Base-by-base conservation (phyloP, 2,329 filamentous ascomycete genomes). In the Paracorniculantispora psalliotae region DNA sequence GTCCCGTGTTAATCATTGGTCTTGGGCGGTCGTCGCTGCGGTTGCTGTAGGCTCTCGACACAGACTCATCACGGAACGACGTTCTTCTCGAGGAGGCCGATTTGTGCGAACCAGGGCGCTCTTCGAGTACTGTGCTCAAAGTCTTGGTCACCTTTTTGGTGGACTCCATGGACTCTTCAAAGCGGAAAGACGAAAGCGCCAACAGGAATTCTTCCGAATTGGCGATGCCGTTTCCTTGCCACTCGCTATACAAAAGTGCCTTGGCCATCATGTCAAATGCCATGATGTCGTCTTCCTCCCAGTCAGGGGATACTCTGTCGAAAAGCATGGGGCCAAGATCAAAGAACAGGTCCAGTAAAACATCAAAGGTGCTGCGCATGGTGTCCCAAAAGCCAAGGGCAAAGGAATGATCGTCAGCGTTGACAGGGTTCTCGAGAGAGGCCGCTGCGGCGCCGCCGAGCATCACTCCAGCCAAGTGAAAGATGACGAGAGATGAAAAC, bases 401-500 rank as follows among this genome's bases (percentile, higher is more conserved):
- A 19, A 49, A 50, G 9, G 55, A 12, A n/a, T 57, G 55, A 21
- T 57, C 55, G 44, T 57, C 47, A 5, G 55, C 55, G 21, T 57
- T 57, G 25, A 50, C 46, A 2, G 49, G 49, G 25, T 28, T 43
- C 4, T 60, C 58, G 12, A 50, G 58, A 3, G 51, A 43, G 21
- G 58, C 51, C 33, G 44, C 26, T 4, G 54, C 25, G 10, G 80
- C 71, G 58, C 83, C 79, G 17, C 78, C 71, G 5, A 84, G 69
- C 1, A 85, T 73, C 1, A 81, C 81, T 51, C 78, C 77, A 21
- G 80, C 75, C 28, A 81, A 73, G 65, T 81, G 84, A 64, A 85
- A 83, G n/a, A 85, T 79, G 67, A 82, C 84, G 19, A 85, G 68
- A 13, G 82, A 79, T 52, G 81, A 72, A 61, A 84, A 82, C 4